These are phyloP conservation scores for Limnanthes douglasii DNA, from an alignment of 345 rosid species.

Conservation along the genomic window DNA sequence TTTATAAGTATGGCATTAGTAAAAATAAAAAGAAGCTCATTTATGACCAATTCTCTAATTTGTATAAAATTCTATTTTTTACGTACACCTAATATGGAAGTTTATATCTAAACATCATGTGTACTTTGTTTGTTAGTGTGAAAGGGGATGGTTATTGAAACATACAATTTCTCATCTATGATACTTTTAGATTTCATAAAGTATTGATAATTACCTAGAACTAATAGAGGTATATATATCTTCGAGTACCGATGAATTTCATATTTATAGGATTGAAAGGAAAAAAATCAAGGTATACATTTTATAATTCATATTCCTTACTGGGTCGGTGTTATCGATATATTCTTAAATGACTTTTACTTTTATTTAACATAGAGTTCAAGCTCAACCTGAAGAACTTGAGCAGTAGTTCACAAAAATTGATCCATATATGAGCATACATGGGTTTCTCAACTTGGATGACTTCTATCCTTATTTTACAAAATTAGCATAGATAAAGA, in stretches of 20 bases:
- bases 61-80: no score
- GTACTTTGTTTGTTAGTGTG: background rate
- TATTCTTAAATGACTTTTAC: constrained; percentile 7
- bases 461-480: constrained; percentile 61
- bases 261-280: constrained; percentile 95
- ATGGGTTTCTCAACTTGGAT: constrained; percentile 57
- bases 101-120: background rate
- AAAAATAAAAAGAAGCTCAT: no score
- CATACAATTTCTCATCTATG: background rate
- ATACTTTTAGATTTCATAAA: constrained; percentile 21
- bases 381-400: constrained; percentile 74
- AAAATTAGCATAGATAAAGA: constrained; percentile 44
- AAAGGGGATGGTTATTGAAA: background rate
- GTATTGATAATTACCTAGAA: constrained; percentile 66
- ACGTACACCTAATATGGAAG: background rate
- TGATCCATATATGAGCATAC: constrained; percentile 87
- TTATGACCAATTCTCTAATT: no score
- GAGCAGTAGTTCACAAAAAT: constrained; percentile 91
- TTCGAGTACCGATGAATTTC: constrained; percentile 89
- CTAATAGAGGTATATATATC: constrained; percentile 77
- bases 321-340: constrained; percentile 2
- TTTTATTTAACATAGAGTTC: constrained; percentile 32
- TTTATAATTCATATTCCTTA: background rate
- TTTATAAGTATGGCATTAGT: no score
- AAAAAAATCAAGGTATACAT: constrained; percentile 61